Base-by-base conservation (phyloP, 148 eudicot species). In the Chenopodium suecicum region DNA sequence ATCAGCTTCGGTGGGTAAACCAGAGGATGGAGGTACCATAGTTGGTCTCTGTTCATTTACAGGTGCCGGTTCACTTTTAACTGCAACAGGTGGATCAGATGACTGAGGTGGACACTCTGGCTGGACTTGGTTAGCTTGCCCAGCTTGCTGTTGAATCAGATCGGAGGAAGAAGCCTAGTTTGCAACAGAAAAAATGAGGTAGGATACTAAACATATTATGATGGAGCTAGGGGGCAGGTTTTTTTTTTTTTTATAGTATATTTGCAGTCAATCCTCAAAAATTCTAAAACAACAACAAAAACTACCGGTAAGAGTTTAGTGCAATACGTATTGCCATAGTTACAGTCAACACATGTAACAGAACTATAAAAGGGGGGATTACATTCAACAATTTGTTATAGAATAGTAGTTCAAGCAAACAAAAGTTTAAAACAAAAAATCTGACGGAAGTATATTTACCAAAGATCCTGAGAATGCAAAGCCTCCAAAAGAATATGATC, bases 401-500 rank as follows among this genome's bases (percentile, higher is more conserved):
- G 58, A 71, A 58, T 27, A 72, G 73, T 48, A 70, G 44, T 9
- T 74, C 44, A 75, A 74, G 41, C 65, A 50, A 14, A 72, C 54
- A 48, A 54, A 63, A 76, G 63, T 47, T 23, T 44, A 16, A 63
- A 73, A 19, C 0, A 7, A 62, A 74, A 56, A 71, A 74, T 10
- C 22, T 27, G 7, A 81, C 3, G 37, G 34, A 32, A 67, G 75
- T 46, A 32, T 50, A 81, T 58, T 88, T 91, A 95, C 97, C 95
- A 84, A 76, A 82, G 84, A 78, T 83, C 89, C 88, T 67, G 82
- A 80, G 70, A 91, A 79, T 82, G 91, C 82, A 62, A 89, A 84
- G 78, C 92, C 91, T 62, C 92, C 85, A 77, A 82, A 72, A 85
- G 93, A 88, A 79, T 85, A 85, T 78, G 92, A 83, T 78, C 94